phyloP scores from a whole-genome alignment of 2,329 filamentous ascomycete species.

The Neurospora crassa region DNA sequence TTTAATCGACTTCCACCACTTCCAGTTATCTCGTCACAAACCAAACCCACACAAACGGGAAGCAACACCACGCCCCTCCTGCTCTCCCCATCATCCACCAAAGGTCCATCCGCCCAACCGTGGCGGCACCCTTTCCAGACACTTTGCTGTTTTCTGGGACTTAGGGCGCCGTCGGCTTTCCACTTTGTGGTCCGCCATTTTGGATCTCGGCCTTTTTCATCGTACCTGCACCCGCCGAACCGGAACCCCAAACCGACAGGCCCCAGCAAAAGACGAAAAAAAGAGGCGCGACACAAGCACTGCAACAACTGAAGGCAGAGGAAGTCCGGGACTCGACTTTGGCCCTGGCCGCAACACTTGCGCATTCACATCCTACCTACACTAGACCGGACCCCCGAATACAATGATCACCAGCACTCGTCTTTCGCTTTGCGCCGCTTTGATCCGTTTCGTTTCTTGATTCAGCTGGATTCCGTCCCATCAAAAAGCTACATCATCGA shows the following conservation, averaged over 20 bases:
- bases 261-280: neutral
- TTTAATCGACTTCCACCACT: neutral
- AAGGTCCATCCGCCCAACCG: neutral
- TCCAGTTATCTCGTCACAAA: neutral
- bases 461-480: slow-evolving; percentile 22
- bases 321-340: neutral
- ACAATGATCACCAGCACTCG: slow-evolving; percentile 47
- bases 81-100: neutral
- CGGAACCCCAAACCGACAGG: neutral
- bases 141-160: neutral
- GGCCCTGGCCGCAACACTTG: neutral
- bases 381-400: slow-evolving; percentile 31
- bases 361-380: slow-evolving; percentile 15
- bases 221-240: neutral
- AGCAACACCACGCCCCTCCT: neutral
- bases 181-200: neutral
- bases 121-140: neutral
- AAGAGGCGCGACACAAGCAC: slow-evolving; percentile 1
- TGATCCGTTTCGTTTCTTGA: slow-evolving; percentile 47
- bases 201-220: neutral
- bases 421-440: slow-evolving; percentile 40
- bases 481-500: slow-evolving; percentile 8
- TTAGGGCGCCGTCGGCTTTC: neutral
- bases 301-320: slow-evolving; percentile 3
- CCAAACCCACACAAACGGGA: neutral